phyloP scores from a whole-genome alignment of 495 filamentous ascomycete genomes.

The Pseudoneurospora amorphoporcata region DNA sequence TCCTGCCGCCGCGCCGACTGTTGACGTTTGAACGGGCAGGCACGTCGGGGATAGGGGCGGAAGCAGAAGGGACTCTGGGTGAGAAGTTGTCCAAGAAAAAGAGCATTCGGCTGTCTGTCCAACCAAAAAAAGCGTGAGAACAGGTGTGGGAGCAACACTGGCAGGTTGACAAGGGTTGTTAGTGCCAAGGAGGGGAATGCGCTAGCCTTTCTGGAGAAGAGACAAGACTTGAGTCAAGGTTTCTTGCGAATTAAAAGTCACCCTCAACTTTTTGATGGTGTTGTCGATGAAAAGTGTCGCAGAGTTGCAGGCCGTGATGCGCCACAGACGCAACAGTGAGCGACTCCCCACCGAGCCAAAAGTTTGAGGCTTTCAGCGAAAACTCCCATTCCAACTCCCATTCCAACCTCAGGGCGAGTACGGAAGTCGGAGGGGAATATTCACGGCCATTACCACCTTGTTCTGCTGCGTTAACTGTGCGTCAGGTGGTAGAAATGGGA shows the following conservation, averaged over 20 bases:
- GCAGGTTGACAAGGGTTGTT: constrained; percentile 13
- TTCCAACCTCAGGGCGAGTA: neutral
- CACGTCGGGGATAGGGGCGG: neutral
- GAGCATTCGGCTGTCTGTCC: neutral
- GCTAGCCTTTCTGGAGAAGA: constrained; percentile 4
- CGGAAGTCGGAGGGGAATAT: neutral
- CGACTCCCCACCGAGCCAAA: neutral
- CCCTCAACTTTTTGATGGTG: neutral
- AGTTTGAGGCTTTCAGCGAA: constrained; percentile 7
- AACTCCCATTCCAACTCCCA: neutral
- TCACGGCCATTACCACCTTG: neutral
- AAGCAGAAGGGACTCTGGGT: neutral
- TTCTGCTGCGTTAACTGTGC: neutral
- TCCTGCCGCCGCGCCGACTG: neutral
- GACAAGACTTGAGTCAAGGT: constrained; percentile 1
- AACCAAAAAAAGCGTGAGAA: neutral
- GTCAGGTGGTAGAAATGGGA: neutral
- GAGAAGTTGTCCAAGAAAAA: neutral
- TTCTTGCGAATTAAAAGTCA: constrained; percentile 5
- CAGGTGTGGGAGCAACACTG: constrained; percentile 15
- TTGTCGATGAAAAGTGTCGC: neutral
- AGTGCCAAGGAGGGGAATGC: constrained; percentile 6
- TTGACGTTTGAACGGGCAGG: neutral
- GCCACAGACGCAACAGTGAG: neutral
- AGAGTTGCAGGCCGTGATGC: neutral